phyloP scores from a whole-genome alignment of 192 early-diverging fungal genomes.

The Gaertneriomyces semiglobifer region DNA sequence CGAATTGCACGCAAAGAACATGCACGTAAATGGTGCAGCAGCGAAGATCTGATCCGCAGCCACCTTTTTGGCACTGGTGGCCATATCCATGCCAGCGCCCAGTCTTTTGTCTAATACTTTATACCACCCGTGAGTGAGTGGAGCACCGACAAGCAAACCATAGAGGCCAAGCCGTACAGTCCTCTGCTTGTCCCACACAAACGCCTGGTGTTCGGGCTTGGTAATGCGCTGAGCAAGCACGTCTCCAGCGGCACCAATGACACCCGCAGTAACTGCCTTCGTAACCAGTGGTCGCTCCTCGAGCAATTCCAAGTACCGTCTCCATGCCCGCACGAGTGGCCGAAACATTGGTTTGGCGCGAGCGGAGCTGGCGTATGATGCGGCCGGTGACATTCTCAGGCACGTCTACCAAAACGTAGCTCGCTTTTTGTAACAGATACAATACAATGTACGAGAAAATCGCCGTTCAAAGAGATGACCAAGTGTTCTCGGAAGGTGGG shows the following conservation, averaged over 20 bases:
- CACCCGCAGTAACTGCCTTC: slow-evolving; percentile 26
- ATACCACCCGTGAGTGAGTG: slow-evolving; percentile 32
- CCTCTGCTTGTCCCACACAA: slow-evolving; percentile 21
- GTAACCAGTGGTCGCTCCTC: slow-evolving; percentile 28
- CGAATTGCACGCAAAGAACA: slow-evolving; percentile 30
- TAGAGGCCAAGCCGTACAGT: slow-evolving; percentile 25
- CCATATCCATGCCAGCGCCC: slow-evolving; percentile 23
- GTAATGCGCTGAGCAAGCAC: slow-evolving; percentile 25
- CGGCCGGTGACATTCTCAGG: too few relatives aligned
- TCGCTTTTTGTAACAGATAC: too few relatives aligned
- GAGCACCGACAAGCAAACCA: slow-evolving; percentile 21
- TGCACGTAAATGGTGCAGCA: slow-evolving; percentile 25
- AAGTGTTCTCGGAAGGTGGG: too few relatives aligned
- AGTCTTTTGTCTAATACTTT: slow-evolving; percentile 25
- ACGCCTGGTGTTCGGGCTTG: slow-evolving; percentile 3
- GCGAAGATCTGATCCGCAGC: slow-evolving; percentile 27
- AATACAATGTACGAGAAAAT: too few relatives aligned
- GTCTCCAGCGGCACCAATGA: slow-evolving; percentile 31
- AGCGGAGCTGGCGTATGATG: too few relatives aligned
- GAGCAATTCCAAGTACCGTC: slow-evolving; percentile 29
- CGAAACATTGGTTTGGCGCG: slow-evolving; percentile 6
- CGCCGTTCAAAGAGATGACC: too few relatives aligned
- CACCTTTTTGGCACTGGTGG: slow-evolving; percentile 28
- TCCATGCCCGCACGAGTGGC: slow-evolving; percentile 27
- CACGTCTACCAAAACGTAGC: too few relatives aligned